Evolutionary conservation across 768 basidiomycete species (phyloP).

Genomic region (Tricholomella constricta): DNA sequence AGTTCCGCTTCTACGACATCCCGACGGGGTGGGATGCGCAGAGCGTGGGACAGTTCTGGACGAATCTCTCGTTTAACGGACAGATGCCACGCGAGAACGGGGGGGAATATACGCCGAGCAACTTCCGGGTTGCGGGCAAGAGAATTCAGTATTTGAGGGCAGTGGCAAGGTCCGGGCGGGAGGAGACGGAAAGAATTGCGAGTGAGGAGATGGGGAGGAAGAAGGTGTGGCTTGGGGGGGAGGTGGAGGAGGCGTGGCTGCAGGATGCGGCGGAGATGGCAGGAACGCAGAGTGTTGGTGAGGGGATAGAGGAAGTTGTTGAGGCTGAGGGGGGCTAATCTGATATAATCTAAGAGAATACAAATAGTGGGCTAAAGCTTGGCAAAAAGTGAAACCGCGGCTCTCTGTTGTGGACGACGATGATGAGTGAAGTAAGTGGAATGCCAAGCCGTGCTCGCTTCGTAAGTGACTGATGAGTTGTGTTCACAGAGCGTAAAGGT

Average conservation of each 20-base stretch:
- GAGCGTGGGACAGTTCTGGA: conserved; percentile 49
- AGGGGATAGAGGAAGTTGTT: neutral
- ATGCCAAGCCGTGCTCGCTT: conserved; percentile 16
- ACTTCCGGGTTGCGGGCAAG: conserved; percentile 37
- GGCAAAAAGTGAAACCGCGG: neutral
- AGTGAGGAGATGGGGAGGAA: conserved; percentile 41
- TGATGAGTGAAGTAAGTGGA: conserved; percentile 10
- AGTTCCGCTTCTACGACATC: conserved; percentile 47
- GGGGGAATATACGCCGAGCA: conserved; percentile 30
- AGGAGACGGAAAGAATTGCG: conserved; percentile 38
- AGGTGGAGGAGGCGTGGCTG: conserved; percentile 2
- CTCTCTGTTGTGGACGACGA: neutral
- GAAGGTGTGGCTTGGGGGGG: conserved; percentile 43
- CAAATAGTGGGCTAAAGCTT: too few species aligned
- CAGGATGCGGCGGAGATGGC: neutral
- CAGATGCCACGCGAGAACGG: conserved; percentile 17
- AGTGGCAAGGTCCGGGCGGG: conserved; percentile 48
- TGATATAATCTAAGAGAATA: too few species aligned
- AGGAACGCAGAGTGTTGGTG: neutral
- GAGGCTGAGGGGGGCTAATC: neutral
- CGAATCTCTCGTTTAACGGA: conserved; percentile 43
- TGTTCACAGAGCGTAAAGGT: conserved; percentile 7
- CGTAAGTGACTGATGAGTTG: conserved; percentile 1
- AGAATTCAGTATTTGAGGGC: conserved; percentile 43
- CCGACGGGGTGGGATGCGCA: conserved; percentile 50